A percentile compares a stretch with the other conserved stretches of the same genome.
Conservation (phyloP, 148 eudicot species). For the Simmondsia chinensis region DNA sequence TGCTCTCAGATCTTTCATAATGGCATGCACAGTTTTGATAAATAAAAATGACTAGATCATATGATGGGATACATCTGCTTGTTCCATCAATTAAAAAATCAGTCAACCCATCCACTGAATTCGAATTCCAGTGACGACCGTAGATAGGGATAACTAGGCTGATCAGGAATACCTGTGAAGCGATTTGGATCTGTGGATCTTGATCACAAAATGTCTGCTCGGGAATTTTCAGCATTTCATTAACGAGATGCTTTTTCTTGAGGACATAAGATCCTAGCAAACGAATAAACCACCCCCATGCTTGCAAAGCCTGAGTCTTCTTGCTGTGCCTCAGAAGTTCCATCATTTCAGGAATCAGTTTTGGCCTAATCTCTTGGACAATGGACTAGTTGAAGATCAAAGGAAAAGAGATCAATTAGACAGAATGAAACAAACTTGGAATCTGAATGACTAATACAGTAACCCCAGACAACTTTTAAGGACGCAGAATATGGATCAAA, state of each 20-base stretch:
- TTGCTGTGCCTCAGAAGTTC: conserved; percentile 49
- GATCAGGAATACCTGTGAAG: conserved; percentile 58
- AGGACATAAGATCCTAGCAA: conserved; percentile 54
- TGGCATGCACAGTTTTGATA: too few species aligned
- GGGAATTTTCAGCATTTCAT: conserved; percentile 72
- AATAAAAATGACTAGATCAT: too few species aligned
- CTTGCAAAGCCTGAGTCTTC: conserved; percentile 65
- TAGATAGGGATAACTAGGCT: too few species aligned
- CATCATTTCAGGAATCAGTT: conserved; percentile 50
- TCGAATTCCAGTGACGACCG: neutral
- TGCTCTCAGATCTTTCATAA: neutral
- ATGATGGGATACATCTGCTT: too few species aligned
- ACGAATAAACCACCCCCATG: conserved; percentile 85
- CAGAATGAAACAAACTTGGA: too few species aligned
- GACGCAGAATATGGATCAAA: too few species aligned
- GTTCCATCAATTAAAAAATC: too few species aligned
- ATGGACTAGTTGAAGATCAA: conserved; percentile 33
- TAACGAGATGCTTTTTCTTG: conserved; percentile 59
- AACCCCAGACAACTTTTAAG: too few species aligned
- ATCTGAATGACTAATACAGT: too few species aligned
- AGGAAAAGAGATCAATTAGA: too few species aligned
- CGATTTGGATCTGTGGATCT: conserved; percentile 75
- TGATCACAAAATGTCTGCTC: conserved; percentile 66
- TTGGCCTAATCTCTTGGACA: conserved; percentile 51
- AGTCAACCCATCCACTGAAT: neutral